Evolutionary conservation across 176 grass and related monocot genomes (phyloP).

Genomic region (Triticum urartu): DNA sequence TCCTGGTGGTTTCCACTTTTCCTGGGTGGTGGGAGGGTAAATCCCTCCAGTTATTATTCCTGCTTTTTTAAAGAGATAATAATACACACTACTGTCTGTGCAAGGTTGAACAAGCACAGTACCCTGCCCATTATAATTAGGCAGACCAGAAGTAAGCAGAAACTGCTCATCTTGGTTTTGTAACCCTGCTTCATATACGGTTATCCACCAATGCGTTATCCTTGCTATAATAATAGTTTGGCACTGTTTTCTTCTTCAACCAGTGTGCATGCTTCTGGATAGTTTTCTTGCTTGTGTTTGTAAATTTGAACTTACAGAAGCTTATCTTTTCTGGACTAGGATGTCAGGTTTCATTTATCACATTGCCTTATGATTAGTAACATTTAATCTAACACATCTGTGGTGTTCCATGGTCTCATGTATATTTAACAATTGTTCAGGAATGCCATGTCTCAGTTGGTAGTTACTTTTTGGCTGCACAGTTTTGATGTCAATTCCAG

Average conservation of each 20-base stretch:
- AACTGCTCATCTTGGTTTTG: neutral
- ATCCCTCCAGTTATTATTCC: neutral
- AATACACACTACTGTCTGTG: neutral
- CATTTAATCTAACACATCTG: neutral
- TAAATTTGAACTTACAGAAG: constrained; percentile 6
- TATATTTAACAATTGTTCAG: neutral
- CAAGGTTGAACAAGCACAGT: neutral
- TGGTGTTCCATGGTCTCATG: constrained; percentile 14
- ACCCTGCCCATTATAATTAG: constrained; percentile 1
- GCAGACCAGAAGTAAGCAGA: neutral
- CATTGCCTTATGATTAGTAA: neutral
- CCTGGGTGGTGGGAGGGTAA: neutral
- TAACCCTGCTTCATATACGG: neutral
- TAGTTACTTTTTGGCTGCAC: neutral
- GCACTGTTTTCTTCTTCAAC: neutral
- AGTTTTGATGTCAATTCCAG: neutral
- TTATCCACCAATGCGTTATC: neutral
- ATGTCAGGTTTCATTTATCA: neutral
- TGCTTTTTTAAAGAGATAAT: neutral
- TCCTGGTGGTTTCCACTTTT: neutral
- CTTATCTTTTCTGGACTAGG: constrained; percentile 18
- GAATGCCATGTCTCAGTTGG: neutral
- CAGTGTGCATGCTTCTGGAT: neutral
- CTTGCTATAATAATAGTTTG: constrained; percentile 1
- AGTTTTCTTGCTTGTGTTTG: neutral